Percentiles rank a stretch among this genome's conserved stretches.
Conservation (phyloP, 2,329 filamentous ascomycete species). For the Monosporascus cannonballus region DNA sequence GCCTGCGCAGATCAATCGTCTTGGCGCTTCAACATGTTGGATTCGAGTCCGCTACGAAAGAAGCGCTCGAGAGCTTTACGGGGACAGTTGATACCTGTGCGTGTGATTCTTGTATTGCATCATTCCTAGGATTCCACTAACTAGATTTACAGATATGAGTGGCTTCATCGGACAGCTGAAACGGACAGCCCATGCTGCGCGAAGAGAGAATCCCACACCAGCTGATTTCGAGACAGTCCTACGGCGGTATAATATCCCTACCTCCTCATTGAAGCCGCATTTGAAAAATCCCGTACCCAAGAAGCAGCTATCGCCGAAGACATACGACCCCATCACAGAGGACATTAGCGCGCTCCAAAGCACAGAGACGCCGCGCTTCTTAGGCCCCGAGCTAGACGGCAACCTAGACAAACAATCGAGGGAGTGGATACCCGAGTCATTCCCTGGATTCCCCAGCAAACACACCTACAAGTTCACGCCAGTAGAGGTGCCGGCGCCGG, state of each 20-base stretch:
- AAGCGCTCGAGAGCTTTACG: conserved; percentile 55
- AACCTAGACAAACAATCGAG: conserved; percentile 49
- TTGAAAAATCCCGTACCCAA: conserved; percentile 45
- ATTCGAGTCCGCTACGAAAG: conserved; percentile 47
- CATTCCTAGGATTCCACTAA: conserved; percentile 12
- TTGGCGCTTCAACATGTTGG: conserved; percentile 52
- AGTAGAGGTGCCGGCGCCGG: conserved; percentile 26
- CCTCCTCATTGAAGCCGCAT: conserved; percentile 49
- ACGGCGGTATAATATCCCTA: conserved; percentile 43
- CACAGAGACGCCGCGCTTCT: conserved; percentile 34
- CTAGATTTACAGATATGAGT: conserved; percentile 36
- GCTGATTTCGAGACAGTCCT: conserved; percentile 52
- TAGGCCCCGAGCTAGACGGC: conserved; percentile 52
- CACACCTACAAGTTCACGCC: conserved; percentile 59
- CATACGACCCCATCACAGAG: conserved; percentile 29
- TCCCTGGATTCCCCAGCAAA: conserved; percentile 57
- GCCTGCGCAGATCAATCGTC: conserved; percentile 49
- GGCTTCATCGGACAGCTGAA: conserved; percentile 44
- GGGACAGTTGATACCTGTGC: conserved; percentile 51
- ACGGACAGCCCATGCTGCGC: conserved; percentile 39
- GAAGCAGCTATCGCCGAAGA: conserved; percentile 31
- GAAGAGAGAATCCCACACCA: conserved; percentile 48
- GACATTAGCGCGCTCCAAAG: conserved; percentile 32
- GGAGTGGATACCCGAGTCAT: conserved; percentile 50
- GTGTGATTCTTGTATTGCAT: conserved; percentile 15